Conservation (phyloP, 1,139 yeast genomes). For the Arxiozyma slooffiae region DNA sequence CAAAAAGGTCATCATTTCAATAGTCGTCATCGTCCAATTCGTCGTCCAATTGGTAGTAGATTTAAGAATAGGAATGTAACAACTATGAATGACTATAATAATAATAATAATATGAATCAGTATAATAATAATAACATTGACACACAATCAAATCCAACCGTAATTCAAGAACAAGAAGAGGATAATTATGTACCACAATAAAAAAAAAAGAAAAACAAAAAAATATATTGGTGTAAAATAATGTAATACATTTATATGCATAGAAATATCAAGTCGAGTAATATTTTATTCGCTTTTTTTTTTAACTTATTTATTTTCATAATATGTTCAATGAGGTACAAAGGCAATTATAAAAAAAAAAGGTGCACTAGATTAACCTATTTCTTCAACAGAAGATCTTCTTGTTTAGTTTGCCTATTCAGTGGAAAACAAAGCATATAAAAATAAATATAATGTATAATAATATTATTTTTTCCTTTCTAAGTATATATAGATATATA, state of each 20-base stretch:
- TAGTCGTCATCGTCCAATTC: conserved; percentile 1
- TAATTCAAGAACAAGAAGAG: conserved; percentile 8
- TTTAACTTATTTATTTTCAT: not conserved
- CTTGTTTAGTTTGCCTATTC: no score
- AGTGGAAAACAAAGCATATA: no score
- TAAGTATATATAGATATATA: no score
- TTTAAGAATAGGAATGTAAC: not conserved
- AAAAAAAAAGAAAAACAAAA: not conserved
- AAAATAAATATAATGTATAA: no score
- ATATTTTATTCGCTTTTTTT: no score
- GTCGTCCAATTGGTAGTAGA: conserved; percentile 1
- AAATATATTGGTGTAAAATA: no score
- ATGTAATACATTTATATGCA: not conserved
- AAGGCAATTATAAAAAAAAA: no score
- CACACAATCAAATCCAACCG: not conserved
- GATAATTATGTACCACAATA: conserved; percentile 13
- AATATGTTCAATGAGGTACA: not conserved
- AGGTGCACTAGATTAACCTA: no score
- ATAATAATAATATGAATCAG: no score
- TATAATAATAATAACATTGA: not conserved
- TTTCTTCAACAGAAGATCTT: no score
- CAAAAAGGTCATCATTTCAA: not conserved
- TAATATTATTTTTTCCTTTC: no score
- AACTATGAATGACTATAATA: no score
- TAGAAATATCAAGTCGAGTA: not conserved